These are phyloP conservation scores for Pseudogymnoascus sp. DNA, from an alignment of 2,329 filamentous ascomycete species.

Conservation along the genomic window DNA sequence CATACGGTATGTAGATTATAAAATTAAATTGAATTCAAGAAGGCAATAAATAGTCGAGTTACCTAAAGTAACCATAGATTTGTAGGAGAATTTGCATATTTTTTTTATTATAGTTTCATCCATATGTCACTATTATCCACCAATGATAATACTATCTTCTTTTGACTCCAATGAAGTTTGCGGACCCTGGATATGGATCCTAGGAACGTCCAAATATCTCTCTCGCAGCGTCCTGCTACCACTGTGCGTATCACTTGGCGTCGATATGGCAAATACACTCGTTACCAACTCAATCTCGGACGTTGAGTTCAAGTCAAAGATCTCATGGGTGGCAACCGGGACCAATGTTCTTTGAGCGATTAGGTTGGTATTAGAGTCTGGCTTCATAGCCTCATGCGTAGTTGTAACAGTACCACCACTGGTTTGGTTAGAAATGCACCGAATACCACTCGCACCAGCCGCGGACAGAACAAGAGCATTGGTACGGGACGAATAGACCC, in stretches of 20 bases:
- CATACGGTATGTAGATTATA: background rate
- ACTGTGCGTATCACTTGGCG: background rate
- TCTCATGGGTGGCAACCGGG: slow-evolving; percentile 11
- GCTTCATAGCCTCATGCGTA: slow-evolving; percentile 5
- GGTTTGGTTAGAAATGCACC: background rate
- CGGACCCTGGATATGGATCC: background rate
- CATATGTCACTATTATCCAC: background rate
- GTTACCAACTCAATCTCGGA: slow-evolving; percentile 6
- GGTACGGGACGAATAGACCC: background rate
- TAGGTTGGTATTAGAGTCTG: slow-evolving; percentile 16
- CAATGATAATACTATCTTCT: background rate
- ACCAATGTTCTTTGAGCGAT: slow-evolving; percentile 12
- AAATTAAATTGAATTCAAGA: background rate
- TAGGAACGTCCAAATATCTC: background rate
- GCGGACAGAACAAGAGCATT: background rate
- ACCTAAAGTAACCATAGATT: background rate
- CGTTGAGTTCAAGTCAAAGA: background rate
- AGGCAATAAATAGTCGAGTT: background rate
- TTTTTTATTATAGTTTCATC: no score
- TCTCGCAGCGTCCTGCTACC: background rate
- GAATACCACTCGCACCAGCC: slow-evolving; percentile 10
- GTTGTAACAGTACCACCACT: background rate
- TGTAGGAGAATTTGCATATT: background rate
- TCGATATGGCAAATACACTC: slow-evolving; percentile 8
- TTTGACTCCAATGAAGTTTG: background rate